Evolutionary conservation across 2,329 filamentous ascomycete species (phyloP).

Genomic region (Xylariaceae sp.): DNA sequence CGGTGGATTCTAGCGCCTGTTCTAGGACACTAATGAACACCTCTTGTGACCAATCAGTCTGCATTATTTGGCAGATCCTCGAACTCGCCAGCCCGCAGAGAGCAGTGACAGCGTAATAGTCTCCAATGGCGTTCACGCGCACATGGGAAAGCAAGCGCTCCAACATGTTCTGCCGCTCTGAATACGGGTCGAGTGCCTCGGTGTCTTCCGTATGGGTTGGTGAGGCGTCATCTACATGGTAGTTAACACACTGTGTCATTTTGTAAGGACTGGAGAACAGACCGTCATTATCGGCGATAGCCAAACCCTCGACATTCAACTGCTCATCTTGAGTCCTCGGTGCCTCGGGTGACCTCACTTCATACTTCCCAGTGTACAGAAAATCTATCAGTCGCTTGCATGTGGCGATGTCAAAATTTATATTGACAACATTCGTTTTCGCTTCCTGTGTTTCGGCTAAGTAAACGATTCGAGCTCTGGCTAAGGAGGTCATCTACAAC

Average conservation of each 20-base stretch:
- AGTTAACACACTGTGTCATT: neutral
- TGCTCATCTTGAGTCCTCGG: no score
- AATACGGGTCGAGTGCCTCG: no score
- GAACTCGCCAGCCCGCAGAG: neutral
- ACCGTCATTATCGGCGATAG: neutral
- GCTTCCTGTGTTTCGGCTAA: conserved; percentile 7
- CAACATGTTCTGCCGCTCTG: neutral
- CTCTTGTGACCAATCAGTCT: neutral
- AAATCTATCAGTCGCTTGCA: conserved; percentile 17
- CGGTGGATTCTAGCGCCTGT: neutral
- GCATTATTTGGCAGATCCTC: neutral
- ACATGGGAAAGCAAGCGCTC: neutral
- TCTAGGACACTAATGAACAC: neutral
- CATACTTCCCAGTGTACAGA: conserved; percentile 15
- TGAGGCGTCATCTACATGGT: neutral
- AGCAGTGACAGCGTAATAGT: neutral
- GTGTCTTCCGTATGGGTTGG: neutral
- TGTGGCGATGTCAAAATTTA: conserved; percentile 4
- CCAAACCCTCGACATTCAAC: neutral
- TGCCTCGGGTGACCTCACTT: neutral
- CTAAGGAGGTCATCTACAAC: neutral
- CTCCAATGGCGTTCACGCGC: neutral
- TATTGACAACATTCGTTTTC: neutral
- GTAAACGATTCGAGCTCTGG: neutral
- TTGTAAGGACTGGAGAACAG: neutral